phyloP scores from a whole-genome alignment of 768 basidiomycete genomes.

The Lactarius hengduanensis region DNA sequence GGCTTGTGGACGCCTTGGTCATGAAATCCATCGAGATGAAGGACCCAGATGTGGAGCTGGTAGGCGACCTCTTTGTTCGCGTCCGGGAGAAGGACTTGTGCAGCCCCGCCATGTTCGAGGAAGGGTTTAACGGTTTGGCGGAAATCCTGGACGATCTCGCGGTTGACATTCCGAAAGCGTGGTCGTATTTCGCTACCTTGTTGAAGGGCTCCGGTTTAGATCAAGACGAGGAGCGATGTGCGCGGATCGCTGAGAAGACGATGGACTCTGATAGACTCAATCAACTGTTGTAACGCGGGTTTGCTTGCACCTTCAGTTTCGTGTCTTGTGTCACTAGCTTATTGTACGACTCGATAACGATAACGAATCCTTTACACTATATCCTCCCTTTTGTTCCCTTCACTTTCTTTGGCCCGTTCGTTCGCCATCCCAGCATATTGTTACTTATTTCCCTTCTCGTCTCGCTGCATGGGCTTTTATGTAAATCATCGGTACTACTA shows the following conservation, averaged over 20 bases:
- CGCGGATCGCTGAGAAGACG: slow-evolving; percentile 60
- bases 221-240: slow-evolving; percentile 54
- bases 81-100: slow-evolving; percentile 61
- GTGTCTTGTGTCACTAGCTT: slow-evolving; percentile 23
- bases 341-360: slow-evolving; percentile 26
- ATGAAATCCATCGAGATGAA: slow-evolving; percentile 77
- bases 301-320: slow-evolving; percentile 19
- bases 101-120: slow-evolving; percentile 61
- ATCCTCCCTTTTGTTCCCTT: slow-evolving; percentile 20
- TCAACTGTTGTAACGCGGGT: slow-evolving; percentile 22
- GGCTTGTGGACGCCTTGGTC: slow-evolving; percentile 74
- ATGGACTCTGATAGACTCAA: slow-evolving; percentile 59
- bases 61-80: slow-evolving; percentile 69
- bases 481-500: slow-evolving; percentile 9
- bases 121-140: slow-evolving; percentile 65
- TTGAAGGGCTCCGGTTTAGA: slow-evolving; percentile 64
- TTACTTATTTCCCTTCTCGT: slow-evolving; percentile 13
- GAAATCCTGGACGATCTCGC: slow-evolving; percentile 86
- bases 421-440: slow-evolving; percentile 18
- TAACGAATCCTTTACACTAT: slow-evolving; percentile 24
- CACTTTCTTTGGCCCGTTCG: slow-evolving; percentile 24
- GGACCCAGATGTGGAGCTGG: slow-evolving; percentile 74
- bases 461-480: slow-evolving; percentile 18
- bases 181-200: slow-evolving; percentile 70
- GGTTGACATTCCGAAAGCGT: slow-evolving; percentile 88